Percentiles rank a stretch among this genome's conserved stretches.
These are phyloP conservation scores for Rhizophagus sp. DNA, from an alignment of 192 early-diverging fungal species.

Conservation along the genomic window DNA sequence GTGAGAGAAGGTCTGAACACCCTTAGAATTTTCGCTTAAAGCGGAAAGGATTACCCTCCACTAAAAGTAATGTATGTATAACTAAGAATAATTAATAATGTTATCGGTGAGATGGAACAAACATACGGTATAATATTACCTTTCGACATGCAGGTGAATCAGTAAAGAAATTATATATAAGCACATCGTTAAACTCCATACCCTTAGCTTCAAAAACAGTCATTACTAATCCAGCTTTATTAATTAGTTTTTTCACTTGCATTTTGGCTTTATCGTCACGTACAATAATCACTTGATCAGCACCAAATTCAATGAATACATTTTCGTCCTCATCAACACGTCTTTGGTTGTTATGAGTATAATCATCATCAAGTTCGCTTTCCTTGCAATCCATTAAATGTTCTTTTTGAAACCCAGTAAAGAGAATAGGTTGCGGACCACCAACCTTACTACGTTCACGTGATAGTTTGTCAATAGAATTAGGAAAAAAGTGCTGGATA, in stretches of 20 bases:
- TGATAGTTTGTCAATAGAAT: conserved; percentile 5
- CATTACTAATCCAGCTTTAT: no score
- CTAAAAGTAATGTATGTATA: conserved; percentile 8
- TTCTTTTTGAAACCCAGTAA: no score
- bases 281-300: no score
- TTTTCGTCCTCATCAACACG: neutral
- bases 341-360: no score
- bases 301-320: neutral
- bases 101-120: neutral
- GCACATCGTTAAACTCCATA: no score
- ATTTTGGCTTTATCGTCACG: no score
- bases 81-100: neutral
- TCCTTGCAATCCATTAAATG: neutral
- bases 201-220: no score
- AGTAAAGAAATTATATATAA: conserved; percentile 30
- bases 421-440: no score
- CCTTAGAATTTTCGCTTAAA: neutral
- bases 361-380: no score
- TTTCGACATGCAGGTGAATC: conserved; percentile 7
- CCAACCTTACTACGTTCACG: neutral
- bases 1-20: neutral
- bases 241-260: no score
- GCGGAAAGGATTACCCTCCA: conserved; percentile 3
- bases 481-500: conserved; percentile 6
- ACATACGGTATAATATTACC: neutral